A percentile compares a stretch with the other conserved stretches of the same genome.
Evolutionary conservation across 2,329 filamentous ascomycete genomes (phyloP).

Genomic region (Fusarium compactum): DNA sequence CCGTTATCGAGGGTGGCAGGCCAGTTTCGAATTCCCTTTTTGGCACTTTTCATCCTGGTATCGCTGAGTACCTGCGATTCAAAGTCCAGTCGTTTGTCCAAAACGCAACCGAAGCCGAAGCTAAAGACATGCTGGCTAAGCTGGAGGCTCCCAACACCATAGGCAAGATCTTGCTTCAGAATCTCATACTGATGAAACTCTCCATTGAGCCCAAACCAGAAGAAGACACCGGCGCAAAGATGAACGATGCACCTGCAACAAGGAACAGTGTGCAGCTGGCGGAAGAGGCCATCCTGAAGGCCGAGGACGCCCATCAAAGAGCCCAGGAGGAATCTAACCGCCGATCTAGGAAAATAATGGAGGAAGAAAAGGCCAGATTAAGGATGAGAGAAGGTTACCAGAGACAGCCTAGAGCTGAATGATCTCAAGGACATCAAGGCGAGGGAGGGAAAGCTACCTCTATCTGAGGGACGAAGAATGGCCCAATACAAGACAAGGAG

Average conservation of each 20-base stretch:
- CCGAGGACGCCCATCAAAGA: rapidly evolving
- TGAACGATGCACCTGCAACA: rapidly evolving
- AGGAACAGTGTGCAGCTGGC: too few species aligned
- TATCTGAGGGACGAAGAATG: too few species aligned
- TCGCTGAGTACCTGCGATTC: background rate
- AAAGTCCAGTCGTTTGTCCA: background rate
- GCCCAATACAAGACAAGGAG: too few species aligned
- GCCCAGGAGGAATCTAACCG: rapidly evolving
- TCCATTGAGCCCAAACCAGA: rapidly evolving
- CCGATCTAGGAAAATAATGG: too few species aligned
- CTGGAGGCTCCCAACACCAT: background rate
- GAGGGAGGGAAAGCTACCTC: rapidly evolving
- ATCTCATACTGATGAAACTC: background rate
- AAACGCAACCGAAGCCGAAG: rapidly evolving
- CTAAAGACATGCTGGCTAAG: background rate
- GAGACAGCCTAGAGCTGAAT: too few species aligned
- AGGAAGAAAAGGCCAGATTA: too few species aligned
- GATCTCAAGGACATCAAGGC: too few species aligned
- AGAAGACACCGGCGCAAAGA: rapidly evolving
- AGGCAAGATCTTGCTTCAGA: background rate
- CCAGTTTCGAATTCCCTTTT: background rate
- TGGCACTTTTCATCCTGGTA: background rate
- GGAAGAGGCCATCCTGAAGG: rapidly evolving
- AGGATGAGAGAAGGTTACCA: too few species aligned
- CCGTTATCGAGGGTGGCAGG: background rate